Evolutionary conservation across 2,329 filamentous ascomycete genomes (phyloP), one percentile per base, ranked within the genome.

Genomic region (Ceratocystis variospora): DNA sequence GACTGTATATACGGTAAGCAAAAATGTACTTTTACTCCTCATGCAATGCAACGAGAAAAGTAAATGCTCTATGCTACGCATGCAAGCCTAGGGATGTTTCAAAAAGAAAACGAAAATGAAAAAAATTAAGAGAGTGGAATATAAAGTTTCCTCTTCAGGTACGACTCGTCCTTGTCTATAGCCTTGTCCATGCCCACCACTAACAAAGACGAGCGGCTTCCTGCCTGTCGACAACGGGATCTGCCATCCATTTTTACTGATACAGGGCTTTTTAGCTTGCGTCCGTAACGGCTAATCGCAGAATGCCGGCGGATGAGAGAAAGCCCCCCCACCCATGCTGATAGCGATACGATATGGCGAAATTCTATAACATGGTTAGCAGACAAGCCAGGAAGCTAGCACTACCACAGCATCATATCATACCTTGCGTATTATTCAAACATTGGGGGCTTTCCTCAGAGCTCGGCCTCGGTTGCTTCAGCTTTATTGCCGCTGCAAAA

Each of bases 231-330:
- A n/a, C 17, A 48, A 15, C 12, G 19, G 50, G 12, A 12, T 22
- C 22, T 55, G 50, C 50, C 50, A 55, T 12, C 50, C 50, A 25
- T 55, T 55, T 55, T 55, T 55, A 25, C 19, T 48, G 17, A n/a
- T 48, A n/a, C 19, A 17, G 1, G 17, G 17, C 45, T 48, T 48
- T 19, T 48, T 48, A 41, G 37, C 3, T 10, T 12, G 10, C 8
- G 33, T 4, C 37, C 10, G 37, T 25, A 55, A 28, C 50, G 22
- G 19, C 50, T 28, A 28, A 55, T 19, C 22, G 50, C 50, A 55
- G 50, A 25, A 55, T 55, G 50, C 50, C 50, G 50, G 50, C 50
- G 50, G 50, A 55, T 55, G n/a, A 55, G 50, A 19, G 50, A 55
- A 28, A 5, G 10, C 10, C 37, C 10, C 10, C 37, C 37, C 37